Conservation (phyloP, 1,139 yeast species). For the Pichia sp. region DNA sequence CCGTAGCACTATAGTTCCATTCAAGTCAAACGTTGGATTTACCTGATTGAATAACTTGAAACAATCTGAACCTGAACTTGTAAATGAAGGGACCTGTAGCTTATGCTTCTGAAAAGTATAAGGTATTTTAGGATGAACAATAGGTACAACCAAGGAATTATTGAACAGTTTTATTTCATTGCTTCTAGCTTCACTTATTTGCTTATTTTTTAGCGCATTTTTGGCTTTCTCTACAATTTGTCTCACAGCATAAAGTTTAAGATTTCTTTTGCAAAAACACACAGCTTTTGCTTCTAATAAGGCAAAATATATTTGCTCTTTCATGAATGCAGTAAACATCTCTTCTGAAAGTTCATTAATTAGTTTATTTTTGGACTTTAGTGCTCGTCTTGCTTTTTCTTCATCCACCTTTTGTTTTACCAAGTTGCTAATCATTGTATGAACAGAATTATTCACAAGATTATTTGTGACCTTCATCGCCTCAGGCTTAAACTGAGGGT, state of each 20-base stretch:
- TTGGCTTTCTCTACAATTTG: conserved; percentile 32
- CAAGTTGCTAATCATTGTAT: conserved; percentile 32
- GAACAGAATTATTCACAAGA: conserved; percentile 35
- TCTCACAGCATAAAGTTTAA: conserved; percentile 28
- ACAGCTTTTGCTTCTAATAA: conserved; percentile 36
- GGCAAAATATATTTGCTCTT: conserved; percentile 47
- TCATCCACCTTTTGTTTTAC: conserved; percentile 31
- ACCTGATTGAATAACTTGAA: conserved; percentile 1
- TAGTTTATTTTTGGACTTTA: conserved; percentile 33
- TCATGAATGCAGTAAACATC: conserved; percentile 54
- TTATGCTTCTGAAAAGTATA: background rate
- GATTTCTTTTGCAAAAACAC: conserved; percentile 23
- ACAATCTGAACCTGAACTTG: background rate
- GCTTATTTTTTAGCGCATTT: conserved; percentile 27
- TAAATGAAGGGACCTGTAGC: background rate
- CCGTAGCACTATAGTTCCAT: conserved; percentile 11
- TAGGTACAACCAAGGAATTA: conserved; percentile 14
- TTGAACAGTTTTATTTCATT: conserved; percentile 42
- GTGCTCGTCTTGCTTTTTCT: conserved; percentile 27
- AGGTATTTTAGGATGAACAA: conserved; percentile 19
- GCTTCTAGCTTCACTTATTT: conserved; percentile 35
- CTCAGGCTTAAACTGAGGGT: conserved; percentile 18
- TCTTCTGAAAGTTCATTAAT: conserved; percentile 42
- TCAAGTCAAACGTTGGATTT: conserved; percentile 4
- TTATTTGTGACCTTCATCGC: conserved; percentile 30